Base-by-base conservation (phyloP, 2,329 filamentous ascomycete genomes). In the Bipolaris oryzae region DNA sequence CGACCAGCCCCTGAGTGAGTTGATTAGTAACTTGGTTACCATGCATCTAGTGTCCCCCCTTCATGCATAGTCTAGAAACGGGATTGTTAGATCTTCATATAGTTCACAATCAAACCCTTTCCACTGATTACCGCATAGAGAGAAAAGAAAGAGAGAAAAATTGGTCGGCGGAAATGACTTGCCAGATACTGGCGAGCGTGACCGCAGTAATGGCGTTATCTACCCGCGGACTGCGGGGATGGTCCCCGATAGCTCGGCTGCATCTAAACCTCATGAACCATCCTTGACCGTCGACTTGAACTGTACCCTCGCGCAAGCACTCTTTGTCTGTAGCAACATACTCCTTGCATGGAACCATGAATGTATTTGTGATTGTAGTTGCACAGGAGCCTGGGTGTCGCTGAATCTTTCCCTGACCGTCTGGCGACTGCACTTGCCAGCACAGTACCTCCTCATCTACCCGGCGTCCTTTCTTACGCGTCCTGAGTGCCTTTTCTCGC, bases 321-420 rank as follows among this genome's bases (percentile, higher is more conserved):
- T 23, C 28, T 23, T 43, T 47, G 53, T 49, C 52, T 44, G 28
- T 53, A 48, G 42, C 46, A 41, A 42, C 53, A 34, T 43, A 53
- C 39, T 46, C 25, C 39, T 31, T 23, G 13, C 52, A 52, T 50
- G 57, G 42, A 61, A 73, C 56, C 52, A 76, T 76, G 72, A 62
- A 71, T 68, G 71, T 41, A 56, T 60, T 63, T 67, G 67, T 59
- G 50, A 50, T 46, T 28, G 53, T 59, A 64, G 62, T 61, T 58
- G 57, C 55, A 58, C 64, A 55, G 34, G 56, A 53, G 50, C 58
- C 38, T 34, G 52, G 43, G 61, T 67, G 71, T 64, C 69, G 69
- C 64, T 74, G 69, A 73, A 64, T 56, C 61, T 59, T 59, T 56
- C 59, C 60, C 25, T 35, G 37, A 46, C 18, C 46, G 49, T 42